Conservation (phyloP, 2,329 filamentous ascomycete genomes). For the Magnaporthales sp. region DNA sequence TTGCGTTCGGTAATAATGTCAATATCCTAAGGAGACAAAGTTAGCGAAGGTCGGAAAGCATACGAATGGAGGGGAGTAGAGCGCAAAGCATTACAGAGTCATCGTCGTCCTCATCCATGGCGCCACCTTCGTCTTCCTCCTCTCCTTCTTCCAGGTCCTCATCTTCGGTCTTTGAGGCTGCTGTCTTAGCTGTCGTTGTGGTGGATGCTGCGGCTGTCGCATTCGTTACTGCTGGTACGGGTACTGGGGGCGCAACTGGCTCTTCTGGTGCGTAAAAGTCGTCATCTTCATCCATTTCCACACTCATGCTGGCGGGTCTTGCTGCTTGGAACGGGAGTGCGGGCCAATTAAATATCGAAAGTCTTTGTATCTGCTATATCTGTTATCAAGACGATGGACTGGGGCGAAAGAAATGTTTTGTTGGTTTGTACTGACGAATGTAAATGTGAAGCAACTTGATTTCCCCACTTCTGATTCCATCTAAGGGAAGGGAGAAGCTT, state of each 20-base stretch:
- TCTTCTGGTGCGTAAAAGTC: constrained; percentile 59
- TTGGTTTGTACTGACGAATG: not conserved
- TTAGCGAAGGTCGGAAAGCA: not conserved
- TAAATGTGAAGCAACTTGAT: not conserved
- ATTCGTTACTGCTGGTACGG: constrained; percentile 12
- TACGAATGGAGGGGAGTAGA: not conserved
- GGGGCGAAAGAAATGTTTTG: too few species aligned
- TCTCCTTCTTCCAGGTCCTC: constrained; percentile 57
- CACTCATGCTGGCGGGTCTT: constrained; percentile 3
- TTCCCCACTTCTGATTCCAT: not conserved
- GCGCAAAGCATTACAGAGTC: constrained; percentile 32
- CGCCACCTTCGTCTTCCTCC: constrained; percentile 52
- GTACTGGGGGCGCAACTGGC: constrained; percentile 24
- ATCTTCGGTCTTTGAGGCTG: constrained; percentile 22
- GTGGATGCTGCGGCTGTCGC: constrained; percentile 11
- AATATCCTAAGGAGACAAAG: constrained; percentile 41
- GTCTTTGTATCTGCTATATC: not conserved
- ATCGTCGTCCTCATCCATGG: constrained; percentile 52
- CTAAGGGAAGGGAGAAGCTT: not conserved
- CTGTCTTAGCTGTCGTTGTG: constrained; percentile 11
- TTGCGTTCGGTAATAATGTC: constrained; percentile 61
- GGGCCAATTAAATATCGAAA: not conserved
- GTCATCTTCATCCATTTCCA: constrained; percentile 62
- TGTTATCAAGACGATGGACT: not conserved
- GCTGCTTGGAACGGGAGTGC: not conserved